Base-by-base conservation (phyloP, 352 stramenopile genomes). In the Phytopythium oedochilum region DNA sequence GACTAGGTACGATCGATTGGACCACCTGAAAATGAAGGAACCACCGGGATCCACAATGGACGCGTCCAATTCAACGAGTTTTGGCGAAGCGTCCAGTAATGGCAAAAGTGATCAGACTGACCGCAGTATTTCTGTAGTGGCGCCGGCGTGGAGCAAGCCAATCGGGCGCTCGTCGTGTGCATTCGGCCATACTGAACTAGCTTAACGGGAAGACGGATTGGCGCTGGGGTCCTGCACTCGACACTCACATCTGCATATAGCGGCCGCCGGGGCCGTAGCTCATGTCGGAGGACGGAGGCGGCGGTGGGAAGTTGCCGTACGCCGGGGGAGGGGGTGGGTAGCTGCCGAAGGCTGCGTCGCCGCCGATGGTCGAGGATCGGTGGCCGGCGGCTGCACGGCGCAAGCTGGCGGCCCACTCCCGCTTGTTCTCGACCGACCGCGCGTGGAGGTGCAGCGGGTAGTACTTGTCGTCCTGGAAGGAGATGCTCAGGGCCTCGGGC, bases 371-470 rank as follows among this genome's bases (percentile, higher is more conserved):
- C 18, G 60, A 60, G 43, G 59, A 55, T 1, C 58, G 55, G 25
- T 68, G 63, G 14, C 70, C 63, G 42, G 55, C 54, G 0, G 78
- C 68, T 29, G 81, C 81, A 42, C 75, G 77, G 22, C 84, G 83
- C 25, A 94, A 69, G 57, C 71, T 86, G 17, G 80, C 70, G 31
- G 92, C 83, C 85, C 85, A 94, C 51, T 94, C 81, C 22, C 77
- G 70, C 66, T 92, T 92, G 18, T 75, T 68, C 22, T 89, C 78
- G 47, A 71, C 61, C 15, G 85, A 93, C 67, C 89, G 91, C 51
- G 85, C 85, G 53, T 92, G 85, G 44, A 94, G 63, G 49, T 89
- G 78, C 52, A 94, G 66, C 22, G 84, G 83, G 53, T 86, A 88
- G 63, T 92, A 89, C 61, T 80, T 86, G 57, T 92, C 69, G 26